Evolutionary conservation across 2,329 filamentous ascomycete species (phyloP), one percentile per base, ranked within the genome.

Genomic region (Pseudonectria buxi): DNA sequence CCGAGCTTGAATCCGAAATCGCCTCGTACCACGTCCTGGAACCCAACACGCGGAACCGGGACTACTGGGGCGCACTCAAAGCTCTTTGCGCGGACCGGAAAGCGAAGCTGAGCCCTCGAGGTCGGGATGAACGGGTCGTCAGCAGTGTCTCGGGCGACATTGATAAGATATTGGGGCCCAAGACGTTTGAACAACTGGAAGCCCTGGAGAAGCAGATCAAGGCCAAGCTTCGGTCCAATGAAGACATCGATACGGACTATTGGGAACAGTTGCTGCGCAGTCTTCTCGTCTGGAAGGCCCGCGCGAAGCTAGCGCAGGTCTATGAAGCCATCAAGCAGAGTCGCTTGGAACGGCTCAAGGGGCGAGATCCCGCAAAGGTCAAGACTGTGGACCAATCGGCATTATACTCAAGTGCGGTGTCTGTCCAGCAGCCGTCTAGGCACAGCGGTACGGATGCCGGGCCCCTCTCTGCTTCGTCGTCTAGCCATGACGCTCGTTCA

Each of bases 191-290:
- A 51, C 86, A 96, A 59, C 70, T 98, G n/a, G 83, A 89, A 55
- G 76, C 76, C 13, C 69, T 98, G 32, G 90, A 98, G 62, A 76
- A 71, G 45, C 89, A 96, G 64, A 92, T 98, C 59, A 80, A 79
- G 56, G 69, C 72, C 12, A 98, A 98, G 65, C 68, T 98, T 31
- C 74, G 81, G 34, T 94, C 87, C 7, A 82, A 95, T 55, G 89
- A 95, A 55, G 81, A 86, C 26, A 90, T 98, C 47, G 92, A 98
- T 60, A 87, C 85, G 3, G 92, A 98, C 62, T 98, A 96, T 59
- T 98, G 92, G 92, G 87, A 94, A 56, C 86, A 95, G 56, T 70
- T 98, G 12, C 69, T 98, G 42, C 81, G 81, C 47, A 94, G 82
- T 55, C 67, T 98, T 44, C 71, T 84, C 6, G 79, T 95, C 1